Conservation (phyloP, 2,329 filamentous ascomycete species). For the Xylariaceae sp. region DNA sequence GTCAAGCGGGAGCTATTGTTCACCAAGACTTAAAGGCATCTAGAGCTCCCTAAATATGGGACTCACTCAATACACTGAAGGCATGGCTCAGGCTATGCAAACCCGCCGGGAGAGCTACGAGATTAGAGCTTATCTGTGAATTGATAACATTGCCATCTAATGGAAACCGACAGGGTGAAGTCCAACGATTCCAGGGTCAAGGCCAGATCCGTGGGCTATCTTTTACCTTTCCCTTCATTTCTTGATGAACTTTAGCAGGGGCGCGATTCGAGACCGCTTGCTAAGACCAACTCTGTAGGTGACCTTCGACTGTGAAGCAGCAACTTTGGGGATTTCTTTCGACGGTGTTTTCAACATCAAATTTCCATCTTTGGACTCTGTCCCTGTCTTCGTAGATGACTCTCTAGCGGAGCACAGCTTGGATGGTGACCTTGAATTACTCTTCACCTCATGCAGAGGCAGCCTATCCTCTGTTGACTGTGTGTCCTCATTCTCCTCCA, state of each 20-base stretch:
- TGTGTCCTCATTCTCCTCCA: conserved; percentile 18
- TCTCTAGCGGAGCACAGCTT: conserved; percentile 12
- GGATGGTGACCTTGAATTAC: conserved; percentile 26
- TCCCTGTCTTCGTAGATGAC: conserved; percentile 1
- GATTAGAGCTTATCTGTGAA: too few species aligned
- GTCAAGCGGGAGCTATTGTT: too few species aligned
- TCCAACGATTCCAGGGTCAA: too few species aligned
- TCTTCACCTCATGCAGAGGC: conserved; percentile 33
- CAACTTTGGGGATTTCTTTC: conserved; percentile 28
- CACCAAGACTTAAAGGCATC: too few species aligned
- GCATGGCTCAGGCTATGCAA: too few species aligned
- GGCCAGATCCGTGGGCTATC: too few species aligned
- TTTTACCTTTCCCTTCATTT: conserved; percentile 41
- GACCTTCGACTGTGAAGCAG: conserved; percentile 44
- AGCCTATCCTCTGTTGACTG: conserved; percentile 14
- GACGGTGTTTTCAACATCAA: conserved; percentile 17
- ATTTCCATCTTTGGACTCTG: conserved; percentile 9
- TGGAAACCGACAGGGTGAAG: too few species aligned
- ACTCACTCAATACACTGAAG: too few species aligned
- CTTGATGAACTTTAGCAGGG: conserved; percentile 52
- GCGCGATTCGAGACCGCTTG: conserved; percentile 53
- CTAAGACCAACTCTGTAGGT: conserved; percentile 55
- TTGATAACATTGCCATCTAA: too few species aligned
- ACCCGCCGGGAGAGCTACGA: too few species aligned
- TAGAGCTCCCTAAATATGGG: too few species aligned